Conservation (phyloP, 202 grass and related monocot species). For the Brachypodium distachyon region DNA sequence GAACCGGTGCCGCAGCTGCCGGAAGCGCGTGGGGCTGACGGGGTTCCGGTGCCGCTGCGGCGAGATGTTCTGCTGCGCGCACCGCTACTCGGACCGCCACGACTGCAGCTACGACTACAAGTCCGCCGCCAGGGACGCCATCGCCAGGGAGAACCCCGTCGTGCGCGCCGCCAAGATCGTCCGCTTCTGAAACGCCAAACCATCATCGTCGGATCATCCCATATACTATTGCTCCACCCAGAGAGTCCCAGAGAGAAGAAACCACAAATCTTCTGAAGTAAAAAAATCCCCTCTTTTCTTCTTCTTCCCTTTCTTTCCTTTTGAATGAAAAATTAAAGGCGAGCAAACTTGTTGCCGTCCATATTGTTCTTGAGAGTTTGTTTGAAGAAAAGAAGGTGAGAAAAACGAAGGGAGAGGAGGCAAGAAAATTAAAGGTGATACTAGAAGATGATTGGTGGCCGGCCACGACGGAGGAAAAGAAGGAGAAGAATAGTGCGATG, state of each 20-base stretch:
- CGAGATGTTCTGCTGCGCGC: constrained; percentile 75
- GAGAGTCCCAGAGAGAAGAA: neutral
- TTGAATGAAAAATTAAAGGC: neutral
- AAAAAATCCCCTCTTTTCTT: neutral
- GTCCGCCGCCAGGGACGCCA: constrained; percentile 52
- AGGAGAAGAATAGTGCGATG: constrained; percentile 7
- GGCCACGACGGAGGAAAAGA: neutral
- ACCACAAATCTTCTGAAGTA: no score
- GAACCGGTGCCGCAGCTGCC: constrained; percentile 65
- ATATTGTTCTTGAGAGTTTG: constrained; percentile 18
- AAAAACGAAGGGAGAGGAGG: neutral
- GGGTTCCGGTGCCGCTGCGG: constrained; percentile 81
- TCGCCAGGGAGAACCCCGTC: constrained; percentile 76
- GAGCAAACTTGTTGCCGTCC: neutral
- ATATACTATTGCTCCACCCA: no score
- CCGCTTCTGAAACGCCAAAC: constrained; percentile 50
- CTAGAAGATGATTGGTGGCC: neutral
- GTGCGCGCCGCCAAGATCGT: constrained; percentile 88
- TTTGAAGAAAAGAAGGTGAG: neutral
- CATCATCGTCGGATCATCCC: no score
- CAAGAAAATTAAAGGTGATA: no score
- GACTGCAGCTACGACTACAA: constrained; percentile 75
- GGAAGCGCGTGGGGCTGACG: constrained; percentile 59
- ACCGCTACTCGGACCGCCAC: constrained; percentile 83
- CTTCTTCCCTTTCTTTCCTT: neutral